Evolutionary conservation across 176 grass and related monocot species (phyloP).

Genomic region (Urochloa ruziziensis): DNA sequence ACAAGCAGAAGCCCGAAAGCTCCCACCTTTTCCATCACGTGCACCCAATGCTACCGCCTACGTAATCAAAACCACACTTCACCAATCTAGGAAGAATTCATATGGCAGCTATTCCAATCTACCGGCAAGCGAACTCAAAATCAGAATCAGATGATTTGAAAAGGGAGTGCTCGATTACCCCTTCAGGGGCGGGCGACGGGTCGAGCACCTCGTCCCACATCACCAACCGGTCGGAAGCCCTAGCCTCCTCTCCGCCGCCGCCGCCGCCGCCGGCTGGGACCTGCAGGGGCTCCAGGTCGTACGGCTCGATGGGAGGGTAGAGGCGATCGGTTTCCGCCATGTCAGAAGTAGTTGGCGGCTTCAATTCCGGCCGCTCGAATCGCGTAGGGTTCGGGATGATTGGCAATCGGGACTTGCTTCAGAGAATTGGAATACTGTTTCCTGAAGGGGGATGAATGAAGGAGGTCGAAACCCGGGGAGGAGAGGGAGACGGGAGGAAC

Average conservation of each 20-base stretch:
- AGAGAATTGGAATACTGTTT: background rate
- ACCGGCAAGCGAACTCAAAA: background rate
- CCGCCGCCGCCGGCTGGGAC: background rate
- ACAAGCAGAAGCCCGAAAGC: constrained; percentile 18
- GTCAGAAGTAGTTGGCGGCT: background rate
- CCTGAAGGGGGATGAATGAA: background rate
- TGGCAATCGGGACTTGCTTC: background rate
- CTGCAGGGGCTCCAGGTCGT: constrained; percentile 33
- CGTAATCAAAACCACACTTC: background rate
- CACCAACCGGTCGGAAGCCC: constrained; percentile 20
- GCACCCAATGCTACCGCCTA: background rate
- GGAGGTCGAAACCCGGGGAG: background rate
- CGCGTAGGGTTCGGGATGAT: background rate
- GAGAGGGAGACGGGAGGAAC: constrained; percentile 19
- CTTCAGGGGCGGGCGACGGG: background rate
- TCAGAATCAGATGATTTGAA: background rate
- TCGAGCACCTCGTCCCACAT: constrained; percentile 45
- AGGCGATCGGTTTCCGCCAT: constrained; percentile 38
- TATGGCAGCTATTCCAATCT: constrained; percentile 9
- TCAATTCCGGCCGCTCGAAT: background rate
- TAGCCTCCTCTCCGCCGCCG: background rate
- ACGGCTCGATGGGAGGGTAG: constrained; percentile 37
- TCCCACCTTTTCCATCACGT: background rate
- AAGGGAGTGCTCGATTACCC: constrained; percentile 9
- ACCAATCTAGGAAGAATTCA: constrained; percentile 4